Percentiles rank a stretch among this genome's conserved stretches.
Conservation (phyloP, 2,329 filamentous ascomycete species). For the Colletotrichum shisoi region DNA sequence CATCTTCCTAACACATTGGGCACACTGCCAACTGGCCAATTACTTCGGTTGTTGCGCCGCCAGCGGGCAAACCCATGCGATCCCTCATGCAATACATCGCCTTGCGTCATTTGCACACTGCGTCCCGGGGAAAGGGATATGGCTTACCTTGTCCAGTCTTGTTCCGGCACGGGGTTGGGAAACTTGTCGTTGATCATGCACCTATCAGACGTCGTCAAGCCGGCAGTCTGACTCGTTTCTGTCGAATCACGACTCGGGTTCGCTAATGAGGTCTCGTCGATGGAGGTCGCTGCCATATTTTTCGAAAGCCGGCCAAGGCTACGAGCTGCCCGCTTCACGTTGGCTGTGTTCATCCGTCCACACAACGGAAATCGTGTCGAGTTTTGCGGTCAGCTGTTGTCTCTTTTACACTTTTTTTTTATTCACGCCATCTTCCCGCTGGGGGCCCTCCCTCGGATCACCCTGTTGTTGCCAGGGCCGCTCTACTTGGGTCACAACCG, state of each 20-base stretch:
- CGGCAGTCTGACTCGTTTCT: not conserved
- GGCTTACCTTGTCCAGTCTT: not conserved
- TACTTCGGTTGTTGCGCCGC: not conserved
- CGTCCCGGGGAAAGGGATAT: not conserved
- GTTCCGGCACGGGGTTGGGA: not conserved
- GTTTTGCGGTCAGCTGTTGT: not conserved
- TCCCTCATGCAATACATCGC: not conserved
- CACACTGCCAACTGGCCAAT: not conserved
- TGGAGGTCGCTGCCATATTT: not conserved
- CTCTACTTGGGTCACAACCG: no score
- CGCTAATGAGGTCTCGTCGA: not conserved
- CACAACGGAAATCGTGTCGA: not conserved
- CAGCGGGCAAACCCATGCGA: not conserved
- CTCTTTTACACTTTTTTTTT: not conserved
- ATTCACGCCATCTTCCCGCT: not conserved
- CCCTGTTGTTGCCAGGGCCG: not conserved
- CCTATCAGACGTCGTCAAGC: not conserved
- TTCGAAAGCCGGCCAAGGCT: conserved; percentile 10
- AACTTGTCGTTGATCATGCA: not conserved
- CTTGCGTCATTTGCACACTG: not conserved
- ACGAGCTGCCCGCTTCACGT: not conserved
- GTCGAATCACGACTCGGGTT: not conserved
- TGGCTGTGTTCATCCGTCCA: not conserved
- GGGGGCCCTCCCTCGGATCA: not conserved
- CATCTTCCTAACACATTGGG: conserved; percentile 3